Conservation (phyloP, 768 basidiomycete species). For the Nidularia pulvinata region DNA sequence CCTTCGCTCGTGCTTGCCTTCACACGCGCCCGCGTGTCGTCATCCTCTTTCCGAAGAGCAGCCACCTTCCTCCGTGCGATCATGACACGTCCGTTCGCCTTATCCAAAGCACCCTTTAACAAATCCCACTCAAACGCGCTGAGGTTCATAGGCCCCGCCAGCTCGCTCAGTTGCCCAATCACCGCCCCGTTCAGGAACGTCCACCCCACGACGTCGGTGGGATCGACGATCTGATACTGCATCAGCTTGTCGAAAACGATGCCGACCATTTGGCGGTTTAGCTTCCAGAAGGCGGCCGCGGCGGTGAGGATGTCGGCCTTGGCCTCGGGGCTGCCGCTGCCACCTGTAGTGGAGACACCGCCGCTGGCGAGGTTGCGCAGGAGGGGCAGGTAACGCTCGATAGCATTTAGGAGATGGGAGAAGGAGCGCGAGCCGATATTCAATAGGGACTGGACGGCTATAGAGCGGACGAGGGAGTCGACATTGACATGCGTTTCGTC, state of each 20-base stretch:
- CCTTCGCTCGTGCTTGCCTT: slow-evolving; percentile 63
- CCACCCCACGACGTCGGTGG: slow-evolving; percentile 88
- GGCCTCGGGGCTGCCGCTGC: slow-evolving; percentile 48
- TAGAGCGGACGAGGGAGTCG: slow-evolving; percentile 68
- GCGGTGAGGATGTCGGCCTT: slow-evolving; percentile 72
- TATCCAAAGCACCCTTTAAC: slow-evolving; percentile 81
- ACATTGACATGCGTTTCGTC: slow-evolving; percentile 61
- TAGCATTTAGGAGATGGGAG: slow-evolving; percentile 96
- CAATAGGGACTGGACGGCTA: slow-evolving; percentile 86
- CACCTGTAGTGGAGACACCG: slow-evolving; percentile 30
- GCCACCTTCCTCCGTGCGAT: slow-evolving; percentile 76
- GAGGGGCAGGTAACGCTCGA: slow-evolving; percentile 88
- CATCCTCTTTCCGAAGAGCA: slow-evolving; percentile 83
- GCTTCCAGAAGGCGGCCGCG: slow-evolving; percentile 79
- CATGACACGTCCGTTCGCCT: slow-evolving; percentile 87
- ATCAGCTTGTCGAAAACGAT: slow-evolving; percentile 98
- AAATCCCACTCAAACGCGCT: slow-evolving; percentile 84
- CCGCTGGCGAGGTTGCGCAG: slow-evolving; percentile 64
- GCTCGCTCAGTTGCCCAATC: slow-evolving; percentile 32
- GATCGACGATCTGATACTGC: slow-evolving; percentile 98
- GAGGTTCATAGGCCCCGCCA: slow-evolving; percentile 38
- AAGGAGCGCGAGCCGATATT: slow-evolving; percentile 95
- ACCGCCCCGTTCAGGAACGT: slow-evolving; percentile 63
- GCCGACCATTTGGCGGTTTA: slow-evolving; percentile 82
- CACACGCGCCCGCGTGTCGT: slow-evolving; percentile 76